A percentile compares a stretch with the other conserved stretches of the same genome.
Conservation (phyloP, 805 yeast species). For the Lipomyces japonicus region DNA sequence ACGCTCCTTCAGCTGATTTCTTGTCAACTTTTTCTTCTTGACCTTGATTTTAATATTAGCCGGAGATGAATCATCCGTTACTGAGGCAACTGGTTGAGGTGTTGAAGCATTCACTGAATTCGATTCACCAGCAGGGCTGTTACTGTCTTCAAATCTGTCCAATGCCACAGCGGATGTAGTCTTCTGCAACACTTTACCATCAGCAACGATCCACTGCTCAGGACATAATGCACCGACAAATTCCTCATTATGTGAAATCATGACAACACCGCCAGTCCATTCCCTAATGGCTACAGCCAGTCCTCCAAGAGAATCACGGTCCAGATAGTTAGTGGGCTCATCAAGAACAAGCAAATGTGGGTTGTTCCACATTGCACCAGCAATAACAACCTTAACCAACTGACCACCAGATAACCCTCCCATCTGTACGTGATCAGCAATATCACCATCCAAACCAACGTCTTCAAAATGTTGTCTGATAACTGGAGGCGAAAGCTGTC, state of each 20-base stretch:
- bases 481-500: constrained; percentile 86
- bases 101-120: constrained; percentile 9
- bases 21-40: constrained; percentile 94
- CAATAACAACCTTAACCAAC: constrained; percentile 95
- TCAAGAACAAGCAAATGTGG: constrained; percentile 94
- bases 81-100: constrained; percentile 24
- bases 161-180: constrained; percentile 73
- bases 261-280: constrained; percentile 97
- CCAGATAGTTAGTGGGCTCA: constrained; percentile 97
- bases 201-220: constrained; percentile 96
- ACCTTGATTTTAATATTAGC: constrained; percentile 89
- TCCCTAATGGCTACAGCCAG: constrained; percentile 96
- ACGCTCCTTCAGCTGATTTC: constrained; percentile 90
- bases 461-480: constrained; percentile 96
- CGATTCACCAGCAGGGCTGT: constrained; percentile 46
- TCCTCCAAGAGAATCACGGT: constrained; percentile 97
- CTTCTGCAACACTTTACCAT: constrained; percentile 82
- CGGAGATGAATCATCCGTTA: constrained; percentile 77
- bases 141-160: constrained; percentile 76
- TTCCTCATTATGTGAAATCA: constrained; percentile 97
- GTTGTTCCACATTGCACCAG: constrained; percentile 99
- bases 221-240: constrained; percentile 97
- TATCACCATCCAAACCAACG: constrained; percentile 95
- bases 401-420: constrained; percentile 98
- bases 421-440: constrained; percentile 96